phyloP scores from a whole-genome alignment of 257 asterid species.

The Echites panduratus region DNA sequence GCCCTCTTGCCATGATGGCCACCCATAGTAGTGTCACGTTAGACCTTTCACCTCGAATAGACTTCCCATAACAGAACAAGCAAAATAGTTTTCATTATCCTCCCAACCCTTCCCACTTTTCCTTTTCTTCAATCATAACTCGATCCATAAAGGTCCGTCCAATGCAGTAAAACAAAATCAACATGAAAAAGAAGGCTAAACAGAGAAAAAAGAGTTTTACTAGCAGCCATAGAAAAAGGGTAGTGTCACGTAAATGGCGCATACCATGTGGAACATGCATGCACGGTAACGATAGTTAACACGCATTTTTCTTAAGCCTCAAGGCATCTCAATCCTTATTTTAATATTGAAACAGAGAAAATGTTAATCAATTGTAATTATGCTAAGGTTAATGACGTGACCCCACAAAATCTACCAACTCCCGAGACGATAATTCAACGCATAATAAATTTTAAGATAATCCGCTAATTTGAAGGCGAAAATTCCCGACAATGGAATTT shows the following conservation, averaged over 20 bases:
- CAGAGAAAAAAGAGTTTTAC: no score
- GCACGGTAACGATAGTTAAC: background rate
- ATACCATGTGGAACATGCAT: constrained; percentile 3
- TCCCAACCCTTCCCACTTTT: background rate
- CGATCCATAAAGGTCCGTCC: background rate
- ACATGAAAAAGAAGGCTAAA: background rate
- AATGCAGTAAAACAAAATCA: no score
- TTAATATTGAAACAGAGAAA: background rate
- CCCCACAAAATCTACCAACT: constrained; percentile 17
- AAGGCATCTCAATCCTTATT: background rate
- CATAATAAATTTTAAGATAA: background rate
- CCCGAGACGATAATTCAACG: background rate
- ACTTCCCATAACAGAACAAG: background rate
- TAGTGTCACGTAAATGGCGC: background rate
- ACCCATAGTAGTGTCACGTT: background rate
- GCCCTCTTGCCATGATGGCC: background rate
- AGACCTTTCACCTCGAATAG: background rate
- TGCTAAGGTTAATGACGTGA: constrained; percentile 3
- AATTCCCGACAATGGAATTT: constrained; percentile 1
- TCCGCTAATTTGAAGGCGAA: background rate
- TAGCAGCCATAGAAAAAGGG: background rate
- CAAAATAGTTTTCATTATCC: background rate
- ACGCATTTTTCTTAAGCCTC: constrained; percentile 11
- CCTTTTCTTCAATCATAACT: background rate
- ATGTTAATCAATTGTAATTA: background rate